These are phyloP conservation scores for Phytophthora syringae DNA, from an alignment of 352 stramenopile species.

Conservation along the genomic window DNA sequence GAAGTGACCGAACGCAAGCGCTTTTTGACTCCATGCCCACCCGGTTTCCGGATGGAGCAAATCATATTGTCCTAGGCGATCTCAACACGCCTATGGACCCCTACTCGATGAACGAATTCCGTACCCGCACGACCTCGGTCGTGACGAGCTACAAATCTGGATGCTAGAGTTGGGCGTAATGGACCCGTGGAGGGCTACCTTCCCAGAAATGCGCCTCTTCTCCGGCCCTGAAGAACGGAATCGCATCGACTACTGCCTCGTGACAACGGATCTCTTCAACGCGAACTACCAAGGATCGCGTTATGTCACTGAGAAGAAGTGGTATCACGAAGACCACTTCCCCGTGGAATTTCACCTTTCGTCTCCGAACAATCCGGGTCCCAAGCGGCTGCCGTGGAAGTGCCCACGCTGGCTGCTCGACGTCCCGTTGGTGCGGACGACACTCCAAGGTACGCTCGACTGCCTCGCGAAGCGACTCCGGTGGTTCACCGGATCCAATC, in stretches of 20 bases:
- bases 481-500: not conserved
- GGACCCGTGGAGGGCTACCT: not conserved
- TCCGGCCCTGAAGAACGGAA: not conserved
- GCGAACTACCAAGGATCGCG: not conserved
- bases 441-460: too few species aligned
- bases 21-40: not conserved
- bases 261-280: not conserved
- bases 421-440: too few species aligned
- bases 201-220: not conserved
- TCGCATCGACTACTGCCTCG: not conserved
- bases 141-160: not conserved
- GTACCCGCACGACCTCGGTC: not conserved
- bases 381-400: not conserved
- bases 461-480: not conserved
- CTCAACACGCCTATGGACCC: not conserved
- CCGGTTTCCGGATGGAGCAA: not conserved
- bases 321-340: not conserved
- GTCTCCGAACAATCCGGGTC: not conserved
- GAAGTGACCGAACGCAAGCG: not conserved
- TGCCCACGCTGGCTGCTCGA: not conserved
- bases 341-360: not conserved
- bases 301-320: not conserved
- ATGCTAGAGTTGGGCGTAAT: not conserved
- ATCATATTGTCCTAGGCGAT: not conserved
- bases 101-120: not conserved